A percentile compares a stretch with the other conserved stretches of the same genome.
phyloP scores from a whole-genome alignment of 2,329 filamentous ascomycete genomes.

The Cytospora leucostoma region DNA sequence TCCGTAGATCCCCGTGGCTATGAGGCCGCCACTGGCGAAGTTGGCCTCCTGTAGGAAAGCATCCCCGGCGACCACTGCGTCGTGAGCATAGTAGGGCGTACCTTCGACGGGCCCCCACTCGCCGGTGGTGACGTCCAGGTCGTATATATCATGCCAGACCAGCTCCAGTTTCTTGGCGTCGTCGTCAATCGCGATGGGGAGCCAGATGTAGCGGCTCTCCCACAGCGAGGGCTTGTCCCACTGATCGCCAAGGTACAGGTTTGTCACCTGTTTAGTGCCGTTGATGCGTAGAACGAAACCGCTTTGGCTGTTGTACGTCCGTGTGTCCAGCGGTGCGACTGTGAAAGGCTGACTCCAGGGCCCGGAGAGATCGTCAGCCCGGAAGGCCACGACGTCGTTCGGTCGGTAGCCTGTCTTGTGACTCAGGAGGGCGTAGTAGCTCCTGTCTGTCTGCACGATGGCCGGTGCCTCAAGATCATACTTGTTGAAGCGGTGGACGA shows the following conservation, averaged over 20 bases:
- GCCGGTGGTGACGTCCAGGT: constrained; percentile 54
- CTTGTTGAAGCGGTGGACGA: constrained; percentile 60
- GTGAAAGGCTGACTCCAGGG: constrained; percentile 58
- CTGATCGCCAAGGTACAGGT: constrained; percentile 54
- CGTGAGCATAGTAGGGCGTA: constrained; percentile 47
- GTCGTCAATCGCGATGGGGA: constrained; percentile 55
- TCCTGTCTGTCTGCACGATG: constrained; percentile 57
- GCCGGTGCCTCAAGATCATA: constrained; percentile 59
- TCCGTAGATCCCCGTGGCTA: constrained; percentile 54
- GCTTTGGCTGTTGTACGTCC: constrained; percentile 55
- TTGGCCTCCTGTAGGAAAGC: constrained; percentile 58
- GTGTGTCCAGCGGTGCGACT: constrained; percentile 52
- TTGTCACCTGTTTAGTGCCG: constrained; percentile 50
- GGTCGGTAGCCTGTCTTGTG: constrained; percentile 62
- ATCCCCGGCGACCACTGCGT: constrained; percentile 47
- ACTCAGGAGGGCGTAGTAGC: constrained; percentile 60
- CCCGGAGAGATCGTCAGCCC: constrained; percentile 50
- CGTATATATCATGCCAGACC: constrained; percentile 58
- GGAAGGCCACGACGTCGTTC: constrained; percentile 59
- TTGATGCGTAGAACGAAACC: constrained; percentile 51
- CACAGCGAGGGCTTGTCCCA: constrained; percentile 59
- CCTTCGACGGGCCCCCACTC: constrained; percentile 49
- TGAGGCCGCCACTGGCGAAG: constrained; percentile 49
- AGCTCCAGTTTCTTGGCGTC: constrained; percentile 50
- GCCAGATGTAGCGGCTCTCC: constrained; percentile 60